Conservation (phyloP, 2,329 filamentous ascomycete genomes). For the Clarireedia monteithiana region DNA sequence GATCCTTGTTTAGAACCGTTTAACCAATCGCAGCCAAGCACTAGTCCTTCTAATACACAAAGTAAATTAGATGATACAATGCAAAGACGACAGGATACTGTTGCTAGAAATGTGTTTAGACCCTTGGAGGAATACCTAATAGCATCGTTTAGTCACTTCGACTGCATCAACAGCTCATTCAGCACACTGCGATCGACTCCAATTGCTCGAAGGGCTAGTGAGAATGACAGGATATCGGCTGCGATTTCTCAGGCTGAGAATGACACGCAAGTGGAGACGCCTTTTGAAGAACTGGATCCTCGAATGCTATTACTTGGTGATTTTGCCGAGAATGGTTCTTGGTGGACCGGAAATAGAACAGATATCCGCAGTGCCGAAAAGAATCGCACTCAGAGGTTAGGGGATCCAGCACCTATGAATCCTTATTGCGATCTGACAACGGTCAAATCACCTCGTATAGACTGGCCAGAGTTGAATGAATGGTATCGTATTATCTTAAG, state of each 20-base stretch:
- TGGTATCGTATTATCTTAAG: constrained; percentile 70
- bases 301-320: constrained; percentile 69
- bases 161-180: constrained; percentile 74
- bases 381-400: constrained; percentile 26
- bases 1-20: background rate
- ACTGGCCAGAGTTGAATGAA: constrained; percentile 62
- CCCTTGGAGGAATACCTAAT: constrained; percentile 71
- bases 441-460: constrained; percentile 58
- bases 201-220: constrained; percentile 24
- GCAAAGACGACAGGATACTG: constrained; percentile 31
- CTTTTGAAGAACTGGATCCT: constrained; percentile 58
- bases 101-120: constrained; percentile 58
- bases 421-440: constrained; percentile 37
- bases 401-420: constrained; percentile 17
- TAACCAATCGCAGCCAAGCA: background rate
- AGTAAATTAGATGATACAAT: constrained; percentile 1
- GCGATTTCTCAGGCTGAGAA: constrained; percentile 26
- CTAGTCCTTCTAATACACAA: constrained; percentile 1
- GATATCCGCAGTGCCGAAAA: constrained; percentile 32
- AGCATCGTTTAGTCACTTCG: constrained; percentile 57
- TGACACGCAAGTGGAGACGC: constrained; percentile 21
- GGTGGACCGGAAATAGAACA: constrained; percentile 61
- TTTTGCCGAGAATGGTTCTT: constrained; percentile 71
- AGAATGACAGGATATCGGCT: constrained; percentile 16
- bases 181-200: constrained; percentile 39